These are phyloP conservation scores for Hansenula lynferdii DNA, from an alignment of 1,139 yeast genomes.

Conservation along the genomic window DNA sequence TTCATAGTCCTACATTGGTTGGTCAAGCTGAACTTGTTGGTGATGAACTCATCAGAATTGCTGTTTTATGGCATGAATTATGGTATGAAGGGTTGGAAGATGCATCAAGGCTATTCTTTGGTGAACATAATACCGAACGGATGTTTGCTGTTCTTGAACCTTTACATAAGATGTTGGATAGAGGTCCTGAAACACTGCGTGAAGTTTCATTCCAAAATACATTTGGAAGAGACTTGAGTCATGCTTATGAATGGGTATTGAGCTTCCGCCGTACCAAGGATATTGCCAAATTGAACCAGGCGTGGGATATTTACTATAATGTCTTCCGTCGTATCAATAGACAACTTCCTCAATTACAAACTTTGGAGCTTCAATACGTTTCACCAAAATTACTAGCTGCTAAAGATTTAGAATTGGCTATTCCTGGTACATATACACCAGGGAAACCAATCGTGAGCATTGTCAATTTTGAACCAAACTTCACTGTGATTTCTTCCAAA, in stretches of 20 bases:
- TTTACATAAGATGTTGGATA: constrained; percentile 71
- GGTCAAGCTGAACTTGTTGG: constrained; percentile 95
- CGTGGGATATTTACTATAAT: constrained; percentile 95
- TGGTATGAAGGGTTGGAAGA: constrained; percentile 99
- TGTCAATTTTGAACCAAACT: constrained; percentile 70
- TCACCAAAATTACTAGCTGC: constrained; percentile 86
- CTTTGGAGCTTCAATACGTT: constrained; percentile 86
- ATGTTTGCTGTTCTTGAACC: constrained; percentile 94
- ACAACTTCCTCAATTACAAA: constrained; percentile 82
- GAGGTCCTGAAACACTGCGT: constrained; percentile 89
- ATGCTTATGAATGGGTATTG: constrained; percentile 91
- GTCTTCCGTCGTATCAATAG: constrained; percentile 89
- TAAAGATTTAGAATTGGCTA: constrained; percentile 77
- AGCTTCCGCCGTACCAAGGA: constrained; percentile 84
- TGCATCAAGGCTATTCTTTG: constrained; percentile 90
- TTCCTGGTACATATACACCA: constrained; percentile 90
- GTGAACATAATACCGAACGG: constrained; percentile 90
- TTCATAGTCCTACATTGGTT: constrained; percentile 79
- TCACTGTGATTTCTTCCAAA: constrained; percentile 89
- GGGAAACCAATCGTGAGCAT: constrained; percentile 78
- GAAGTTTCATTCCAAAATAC: constrained; percentile 93
- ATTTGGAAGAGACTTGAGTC: constrained; percentile 88
- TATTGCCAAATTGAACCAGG: constrained; percentile 85
- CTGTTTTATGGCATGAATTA: constrained; percentile 95
- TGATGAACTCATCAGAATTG: constrained; percentile 87